These are phyloP conservation scores for Xylariaceae sp. DNA, from an alignment of 2,329 filamentous ascomycete species.

Conservation along the genomic window DNA sequence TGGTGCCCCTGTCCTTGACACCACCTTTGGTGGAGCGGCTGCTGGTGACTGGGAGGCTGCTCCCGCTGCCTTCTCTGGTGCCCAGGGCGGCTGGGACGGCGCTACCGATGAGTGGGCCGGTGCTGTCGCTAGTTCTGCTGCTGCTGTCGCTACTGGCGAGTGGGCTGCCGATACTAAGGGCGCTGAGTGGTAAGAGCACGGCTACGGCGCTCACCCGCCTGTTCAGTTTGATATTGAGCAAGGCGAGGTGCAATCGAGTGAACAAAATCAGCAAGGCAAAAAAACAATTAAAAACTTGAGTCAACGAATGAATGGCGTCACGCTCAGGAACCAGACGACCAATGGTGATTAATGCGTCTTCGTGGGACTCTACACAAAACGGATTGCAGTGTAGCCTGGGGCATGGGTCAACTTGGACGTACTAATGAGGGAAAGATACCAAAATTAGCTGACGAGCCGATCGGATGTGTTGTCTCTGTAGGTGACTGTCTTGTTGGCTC, in stretches of 20 bases:
- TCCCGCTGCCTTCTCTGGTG: constrained; percentile 60
- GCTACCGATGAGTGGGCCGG: constrained; percentile 56
- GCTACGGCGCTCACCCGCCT: neutral
- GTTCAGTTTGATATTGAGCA: neutral
- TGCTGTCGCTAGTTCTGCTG: constrained; percentile 58
- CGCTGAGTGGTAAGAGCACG: constrained; percentile 31
- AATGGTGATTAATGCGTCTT: constrained; percentile 20
- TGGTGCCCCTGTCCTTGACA: constrained; percentile 71
- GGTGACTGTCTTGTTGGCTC: constrained; percentile 23
- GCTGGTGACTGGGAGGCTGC: constrained; percentile 81
- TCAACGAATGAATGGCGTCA: neutral
- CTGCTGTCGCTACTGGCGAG: constrained; percentile 60
- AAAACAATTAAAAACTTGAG: neutral
- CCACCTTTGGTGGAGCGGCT: constrained; percentile 49
- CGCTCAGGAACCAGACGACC: neutral
- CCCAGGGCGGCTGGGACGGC: constrained; percentile 53
- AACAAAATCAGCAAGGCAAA: neutral
- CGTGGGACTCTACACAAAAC: constrained; percentile 18
- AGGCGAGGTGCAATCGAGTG: neutral
- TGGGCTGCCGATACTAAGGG: constrained; percentile 58
- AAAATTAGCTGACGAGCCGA: constrained; percentile 40
- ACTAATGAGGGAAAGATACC: constrained; percentile 99
- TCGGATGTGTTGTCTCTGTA: constrained; percentile 24
- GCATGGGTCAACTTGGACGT: constrained; percentile 59
- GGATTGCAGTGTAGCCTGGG: constrained; percentile 33